phyloP scores from a whole-genome alignment of 2,329 filamentous ascomycete genomes.

The Stachybotrys echinatus region DNA sequence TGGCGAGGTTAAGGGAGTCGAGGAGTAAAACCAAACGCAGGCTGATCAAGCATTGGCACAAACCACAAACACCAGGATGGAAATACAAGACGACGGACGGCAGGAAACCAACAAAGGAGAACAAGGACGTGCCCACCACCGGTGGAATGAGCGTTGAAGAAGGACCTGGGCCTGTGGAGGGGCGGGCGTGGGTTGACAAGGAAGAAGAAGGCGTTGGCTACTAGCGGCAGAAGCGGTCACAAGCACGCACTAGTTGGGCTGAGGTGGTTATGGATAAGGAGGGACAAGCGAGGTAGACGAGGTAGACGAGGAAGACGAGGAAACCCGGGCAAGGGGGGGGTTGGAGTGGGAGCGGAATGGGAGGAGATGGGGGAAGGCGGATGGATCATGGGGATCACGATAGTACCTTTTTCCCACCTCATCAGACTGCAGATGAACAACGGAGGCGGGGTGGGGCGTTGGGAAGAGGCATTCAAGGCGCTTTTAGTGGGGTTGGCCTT shows the following conservation, averaged over 20 bases:
- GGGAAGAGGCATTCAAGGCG: neutral
- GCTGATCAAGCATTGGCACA: neutral
- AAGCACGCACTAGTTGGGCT: neutral
- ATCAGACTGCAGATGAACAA: neutral
- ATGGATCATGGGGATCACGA: too few relatives aligned
- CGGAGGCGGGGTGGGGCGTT: neutral
- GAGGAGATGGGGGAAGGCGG: too few relatives aligned
- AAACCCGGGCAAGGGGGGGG: too few relatives aligned
- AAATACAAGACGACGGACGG: neutral
- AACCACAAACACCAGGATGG: neutral
- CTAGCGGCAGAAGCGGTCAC: neutral
- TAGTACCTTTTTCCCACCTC: too few relatives aligned
- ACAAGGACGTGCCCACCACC: too few relatives aligned
- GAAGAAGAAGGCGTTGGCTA: too few relatives aligned
- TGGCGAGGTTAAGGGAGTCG: neutral
- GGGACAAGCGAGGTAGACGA: too few relatives aligned
- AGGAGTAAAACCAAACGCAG: neutral
- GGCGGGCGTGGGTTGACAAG: too few relatives aligned
- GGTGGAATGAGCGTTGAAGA: too few relatives aligned
- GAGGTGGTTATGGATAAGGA: too few relatives aligned
- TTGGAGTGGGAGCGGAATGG: too few relatives aligned
- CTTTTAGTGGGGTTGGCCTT: neutral
- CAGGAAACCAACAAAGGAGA: neutral
- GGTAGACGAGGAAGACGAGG: too few relatives aligned
- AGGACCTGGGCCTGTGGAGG: neutral